Base-by-base conservation (phyloP, 2,329 filamentous ascomycete genomes). In the Pseudogymnoascus sp. region DNA sequence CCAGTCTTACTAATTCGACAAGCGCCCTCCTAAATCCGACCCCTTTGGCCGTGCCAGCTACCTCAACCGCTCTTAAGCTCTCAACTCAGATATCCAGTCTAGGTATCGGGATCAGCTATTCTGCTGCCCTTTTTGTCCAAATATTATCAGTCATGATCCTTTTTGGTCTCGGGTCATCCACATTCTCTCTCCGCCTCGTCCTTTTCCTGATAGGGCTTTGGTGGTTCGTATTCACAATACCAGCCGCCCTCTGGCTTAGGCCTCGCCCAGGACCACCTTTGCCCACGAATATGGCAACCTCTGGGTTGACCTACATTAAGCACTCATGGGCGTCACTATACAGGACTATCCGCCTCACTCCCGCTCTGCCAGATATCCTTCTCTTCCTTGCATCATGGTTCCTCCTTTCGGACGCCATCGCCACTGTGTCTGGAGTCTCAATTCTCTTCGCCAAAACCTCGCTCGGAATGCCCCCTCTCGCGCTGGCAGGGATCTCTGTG, bases 401-500 rank as follows among this genome's bases (percentile, higher is more conserved):
- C 73, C 81, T 99, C 31, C 82, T 99, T 1, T 96, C 90, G 6
- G 95, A 99, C 71, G 92, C 90, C 44, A 92, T 97, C 67, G 95
- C 95, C 6, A 97, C 95, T 0, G 93, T 96, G 0, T 95, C 90
- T 35, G 93, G 92, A 13, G 97, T 95, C 0, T 95, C 95, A 0
- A 92, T 97, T 29, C 81, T 99, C 8, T 99, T 97, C 73, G 95
- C 93, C 42, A 97, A 97, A 77, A 97, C 93, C 0, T 86, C 92
- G 67, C 80, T 99, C 8, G 85, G 89, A 67, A 99, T 99, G 95
- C 83, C 87, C 64, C 87, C 93, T 0, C 91, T 91, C 75, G 90
- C 90, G 2, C 78, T 99, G 24, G 95, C 91, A 5, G 81, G 97
- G 73, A 97, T 99, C 74, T 96, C 93, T 71, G 91, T 97, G 62